Evolutionary conservation across 2,329 filamentous ascomycete species (phyloP), one percentile per base, ranked within the genome.

Genomic region (Hypoxylon sp.): DNA sequence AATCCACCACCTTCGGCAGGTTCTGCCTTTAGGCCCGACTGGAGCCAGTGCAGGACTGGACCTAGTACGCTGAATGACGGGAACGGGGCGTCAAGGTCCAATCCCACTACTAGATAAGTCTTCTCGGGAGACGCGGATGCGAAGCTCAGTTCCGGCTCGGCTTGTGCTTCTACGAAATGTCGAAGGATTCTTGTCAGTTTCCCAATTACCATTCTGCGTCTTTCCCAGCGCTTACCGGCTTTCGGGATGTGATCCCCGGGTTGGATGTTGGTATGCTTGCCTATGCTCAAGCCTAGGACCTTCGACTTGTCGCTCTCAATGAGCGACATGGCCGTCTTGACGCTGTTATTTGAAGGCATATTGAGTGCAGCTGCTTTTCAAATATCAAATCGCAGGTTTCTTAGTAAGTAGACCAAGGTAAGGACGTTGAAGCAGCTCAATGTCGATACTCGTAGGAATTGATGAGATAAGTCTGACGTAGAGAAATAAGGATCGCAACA

Each of bases 71-170:
- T 70, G 55, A 82, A 79, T 11, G 79, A 81, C 0, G 78, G 79
- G 68, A 82, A 82, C 0, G 84, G 85, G 0, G 84, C 80, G 75
- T 86, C 85, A 15, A 84, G 76, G 68, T 86, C 84, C 29, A 86
- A 71, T 51, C 74, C 75, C 24, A 85, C 72, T 62, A 82, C 71
- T 24, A 85, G 62, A 74, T 83, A 85, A 27, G 72, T 77, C n/a
- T 68, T 65, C 10, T 67, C 63, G 24, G 69, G 61, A 3, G 66
- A 67, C 11, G 59, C 42, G 2, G 63, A 58, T 8, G 66, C 21
- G 44, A 64, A 71, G 53, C 37, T 65, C 15, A 71, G 35, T 35
- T 55, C 58, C 13, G 65, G 68, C 7, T 29, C 47, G 21, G 62
- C 51, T 56, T 64, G 59, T n/a, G 68, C 62, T 10, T 71, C 68